Conservation (phyloP, 176 grass and related monocot species). For the Pontederia crassipes region DNA sequence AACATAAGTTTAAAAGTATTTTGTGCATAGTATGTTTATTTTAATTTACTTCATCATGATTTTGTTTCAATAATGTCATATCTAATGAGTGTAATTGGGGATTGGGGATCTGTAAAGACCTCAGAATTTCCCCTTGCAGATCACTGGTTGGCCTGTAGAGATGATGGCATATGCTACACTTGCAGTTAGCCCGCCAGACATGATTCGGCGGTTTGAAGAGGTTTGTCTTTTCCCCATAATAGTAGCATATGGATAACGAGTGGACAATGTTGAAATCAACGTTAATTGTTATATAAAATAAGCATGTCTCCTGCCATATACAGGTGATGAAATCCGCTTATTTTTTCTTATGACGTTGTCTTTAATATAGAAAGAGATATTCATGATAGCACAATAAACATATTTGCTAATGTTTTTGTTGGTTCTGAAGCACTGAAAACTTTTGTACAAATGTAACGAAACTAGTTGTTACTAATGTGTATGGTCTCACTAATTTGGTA, state of each 20-base stretch:
- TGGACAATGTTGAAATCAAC: not conserved
- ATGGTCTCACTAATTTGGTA: too few relatives aligned
- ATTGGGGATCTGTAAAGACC: conserved; percentile 32
- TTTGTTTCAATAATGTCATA: conserved; percentile 8
- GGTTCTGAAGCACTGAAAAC: too few relatives aligned
- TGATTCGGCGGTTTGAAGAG: conserved; percentile 62
- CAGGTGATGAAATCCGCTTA: not conserved
- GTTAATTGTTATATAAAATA: too few relatives aligned
- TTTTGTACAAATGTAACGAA: too few relatives aligned
- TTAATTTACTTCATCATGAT: not conserved
- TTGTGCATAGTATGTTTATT: too few relatives aligned
- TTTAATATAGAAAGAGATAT: too few relatives aligned
- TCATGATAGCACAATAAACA: too few relatives aligned
- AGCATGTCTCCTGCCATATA: too few relatives aligned
- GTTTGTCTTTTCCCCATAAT: conserved; percentile 25
- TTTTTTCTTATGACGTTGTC: too few relatives aligned
- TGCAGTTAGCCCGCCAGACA: conserved; percentile 70
- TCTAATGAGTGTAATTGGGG: conserved; percentile 25
- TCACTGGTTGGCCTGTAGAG: conserved; percentile 93
- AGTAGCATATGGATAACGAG: not conserved
- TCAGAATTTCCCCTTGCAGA: conserved; percentile 79
- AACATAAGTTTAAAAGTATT: too few relatives aligned
- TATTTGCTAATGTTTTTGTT: too few relatives aligned
- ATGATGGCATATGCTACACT: conserved; percentile 94
- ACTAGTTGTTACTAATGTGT: too few relatives aligned